phyloP scores from a whole-genome alignment of 2,329 filamentous ascomycete genomes.

The Ascochyta koolunga region DNA sequence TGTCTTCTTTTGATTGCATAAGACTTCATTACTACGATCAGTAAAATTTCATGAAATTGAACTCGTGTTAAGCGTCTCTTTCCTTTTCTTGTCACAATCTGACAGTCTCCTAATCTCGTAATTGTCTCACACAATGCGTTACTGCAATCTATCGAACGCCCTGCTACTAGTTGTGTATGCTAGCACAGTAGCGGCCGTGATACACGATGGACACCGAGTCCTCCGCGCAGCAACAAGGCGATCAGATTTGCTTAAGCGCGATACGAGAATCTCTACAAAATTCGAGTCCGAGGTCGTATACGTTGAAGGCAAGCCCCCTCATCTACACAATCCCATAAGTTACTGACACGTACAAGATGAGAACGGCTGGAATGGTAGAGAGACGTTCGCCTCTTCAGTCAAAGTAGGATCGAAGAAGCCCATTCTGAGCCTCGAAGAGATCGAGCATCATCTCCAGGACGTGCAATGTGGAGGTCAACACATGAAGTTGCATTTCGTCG shows the following conservation, averaged over 20 bases:
- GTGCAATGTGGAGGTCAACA: conserved; percentile 34
- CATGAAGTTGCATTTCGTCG: conserved; percentile 41
- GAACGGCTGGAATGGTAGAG: conserved; percentile 28
- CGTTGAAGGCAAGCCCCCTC: conserved; percentile 35
- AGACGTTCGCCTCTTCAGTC: conserved; percentile 45
- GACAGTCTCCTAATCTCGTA: too few relatives aligned
- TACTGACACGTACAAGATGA: conserved; percentile 24
- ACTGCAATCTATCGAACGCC: background rate
- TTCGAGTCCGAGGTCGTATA: conserved; percentile 42
- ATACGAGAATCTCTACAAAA: conserved; percentile 32
- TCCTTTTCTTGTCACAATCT: too few relatives aligned
- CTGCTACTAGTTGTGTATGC: conserved; percentile 1
- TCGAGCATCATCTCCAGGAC: conserved; percentile 42
- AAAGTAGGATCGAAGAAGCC: conserved; percentile 40
- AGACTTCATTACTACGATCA: too few relatives aligned
- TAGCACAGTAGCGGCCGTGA: background rate
- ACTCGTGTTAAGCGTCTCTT: too few relatives aligned
- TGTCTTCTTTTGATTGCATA: too few relatives aligned
- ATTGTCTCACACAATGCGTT: background rate
- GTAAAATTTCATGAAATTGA: too few relatives aligned
- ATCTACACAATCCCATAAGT: background rate
- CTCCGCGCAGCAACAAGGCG: conserved; percentile 42
- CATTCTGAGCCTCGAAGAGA: conserved; percentile 44
- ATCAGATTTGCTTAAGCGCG: conserved; percentile 33
- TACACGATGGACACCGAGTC: conserved; percentile 23